A percentile compares a stretch with the other conserved stretches of the same genome.
Evolutionary conservation across 495 filamentous ascomycete genomes (phyloP).

Genomic region (Cudoniella acicularis): DNA sequence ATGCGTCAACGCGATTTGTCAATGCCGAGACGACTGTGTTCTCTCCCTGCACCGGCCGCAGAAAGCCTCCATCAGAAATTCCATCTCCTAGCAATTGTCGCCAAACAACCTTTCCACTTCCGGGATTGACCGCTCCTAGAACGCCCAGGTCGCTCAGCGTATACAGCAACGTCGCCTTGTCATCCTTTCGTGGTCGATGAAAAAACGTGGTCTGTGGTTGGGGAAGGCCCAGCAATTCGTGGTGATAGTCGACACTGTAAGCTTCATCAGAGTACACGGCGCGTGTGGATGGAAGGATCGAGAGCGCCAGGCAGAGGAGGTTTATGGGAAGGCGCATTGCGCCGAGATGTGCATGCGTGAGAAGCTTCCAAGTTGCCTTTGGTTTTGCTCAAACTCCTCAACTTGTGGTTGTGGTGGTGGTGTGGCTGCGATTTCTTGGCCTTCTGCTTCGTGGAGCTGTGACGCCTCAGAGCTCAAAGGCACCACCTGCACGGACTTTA

Average conservation of each 20-base stretch:
- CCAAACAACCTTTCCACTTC: conserved; percentile 81
- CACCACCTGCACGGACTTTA: no score
- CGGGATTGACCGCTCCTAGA: conserved; percentile 85
- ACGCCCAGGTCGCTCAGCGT: conserved; percentile 79
- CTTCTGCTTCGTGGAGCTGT: no score
- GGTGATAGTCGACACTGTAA: conserved; percentile 88
- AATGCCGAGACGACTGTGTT: conserved; percentile 68
- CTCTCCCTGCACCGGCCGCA: conserved; percentile 70
- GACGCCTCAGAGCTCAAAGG: no score
- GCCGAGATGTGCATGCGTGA: background rate
- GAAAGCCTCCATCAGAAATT: conserved; percentile 43
- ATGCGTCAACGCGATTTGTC: conserved; percentile 63
- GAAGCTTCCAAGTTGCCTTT: no score
- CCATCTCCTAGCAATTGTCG: conserved; percentile 58
- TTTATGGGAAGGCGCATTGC: conserved; percentile 23
- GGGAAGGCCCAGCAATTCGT: conserved; percentile 80
- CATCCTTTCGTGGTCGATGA: conserved; percentile 74
- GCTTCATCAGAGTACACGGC: conserved; percentile 91
- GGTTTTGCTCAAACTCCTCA: no score
- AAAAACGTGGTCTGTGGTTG: conserved; percentile 86
- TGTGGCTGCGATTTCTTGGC: no score
- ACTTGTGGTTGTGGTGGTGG: no score
- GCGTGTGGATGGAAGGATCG: conserved; percentile 34
- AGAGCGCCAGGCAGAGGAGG: conserved; percentile 22
- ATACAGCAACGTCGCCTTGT: conserved; percentile 86